Evolutionary conservation across 805 yeast species (phyloP), one percentile per base, ranked within the genome.

Genomic region (Yamadazyma endophytica): DNA sequence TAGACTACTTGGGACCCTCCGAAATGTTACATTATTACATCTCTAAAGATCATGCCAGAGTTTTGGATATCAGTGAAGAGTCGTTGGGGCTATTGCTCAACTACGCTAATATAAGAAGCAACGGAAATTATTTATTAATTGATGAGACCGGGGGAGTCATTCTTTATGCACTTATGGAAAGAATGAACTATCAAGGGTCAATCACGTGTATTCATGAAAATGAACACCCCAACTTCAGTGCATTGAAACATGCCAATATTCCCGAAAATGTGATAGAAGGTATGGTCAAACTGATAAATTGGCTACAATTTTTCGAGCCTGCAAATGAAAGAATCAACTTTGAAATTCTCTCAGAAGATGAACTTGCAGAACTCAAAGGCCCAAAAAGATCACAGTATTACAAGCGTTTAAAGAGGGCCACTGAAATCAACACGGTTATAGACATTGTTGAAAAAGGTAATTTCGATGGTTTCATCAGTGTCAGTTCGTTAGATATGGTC

Each of bases 61-160:
- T 85, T 6, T 63, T 84, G 56, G 95, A 88, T 50, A 62, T 92
- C 70, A 84, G 94, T 44, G 80, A 80, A 37, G 98, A 92, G 58
- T 67, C 89, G 1, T 53, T 92, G 21, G 96, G 94, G 0, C 62
- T 83, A 56, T 60, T 87, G 47, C 60, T 92, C 59, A 79, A 80
- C 38, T 68, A 82, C 44, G 96, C 82, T 2, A 87, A 90, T 50
- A 74, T 92, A 20, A 77, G 79, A 49, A 88, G 96, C 1, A 95
- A 95, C 8, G 97, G 98, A 1, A 77, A 73, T 36, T 92, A 92
- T 49, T 62, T 92, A 14, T 80, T 90, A 3, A 69, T 87, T 33
- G 99, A 92, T 50, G 98, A 92, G 50, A 82, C 96, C n/a, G 89
- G 95, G 19, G 96, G 97, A 5, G 69, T 90, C n/a, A 52, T 92